These are phyloP conservation scores for Suillus clintonianus DNA, from an alignment of 768 basidiomycete genomes.

Conservation along the genomic window DNA sequence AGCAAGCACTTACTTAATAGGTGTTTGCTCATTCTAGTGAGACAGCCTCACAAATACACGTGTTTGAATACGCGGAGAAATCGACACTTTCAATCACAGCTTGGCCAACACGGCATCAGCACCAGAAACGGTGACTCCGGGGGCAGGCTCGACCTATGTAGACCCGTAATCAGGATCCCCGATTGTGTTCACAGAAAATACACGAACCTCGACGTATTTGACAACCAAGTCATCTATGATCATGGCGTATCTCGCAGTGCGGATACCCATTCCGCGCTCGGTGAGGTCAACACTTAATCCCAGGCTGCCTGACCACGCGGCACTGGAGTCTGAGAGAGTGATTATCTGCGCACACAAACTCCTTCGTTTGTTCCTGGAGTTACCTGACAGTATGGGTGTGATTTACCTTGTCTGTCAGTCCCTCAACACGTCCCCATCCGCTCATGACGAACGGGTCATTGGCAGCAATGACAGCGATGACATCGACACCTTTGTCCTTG, in stretches of 20 bases:
- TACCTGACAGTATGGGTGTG: not conserved
- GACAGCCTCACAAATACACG: not conserved
- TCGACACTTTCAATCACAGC: slow-evolving; percentile 26
- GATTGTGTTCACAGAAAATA: not conserved
- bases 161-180: not conserved
- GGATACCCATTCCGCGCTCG: slow-evolving; percentile 51
- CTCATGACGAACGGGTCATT: slow-evolving; percentile 64
- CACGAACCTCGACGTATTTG: slow-evolving; percentile 59
- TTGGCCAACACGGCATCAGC: slow-evolving; percentile 59
- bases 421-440: slow-evolving; percentile 60
- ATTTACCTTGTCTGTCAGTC: slow-evolving; percentile 68
- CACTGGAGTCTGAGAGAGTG: slow-evolving; percentile 55
- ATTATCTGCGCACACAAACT: slow-evolving; percentile 46
- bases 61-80: not conserved
- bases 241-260: slow-evolving; percentile 64
- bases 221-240: slow-evolving; percentile 72
- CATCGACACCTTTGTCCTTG: slow-evolving; percentile 53
- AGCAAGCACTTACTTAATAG: not conserved
- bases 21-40: not conserved
- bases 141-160: slow-evolving; percentile 50
- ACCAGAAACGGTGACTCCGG: slow-evolving; percentile 56
- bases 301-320: slow-evolving; percentile 56
- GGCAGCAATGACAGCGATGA: slow-evolving; percentile 55
- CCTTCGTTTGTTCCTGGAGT: not conserved
- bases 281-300: slow-evolving; percentile 58